phyloP scores from a whole-genome alignment of 129 eudicot species.

The Artemisia tridentata region DNA sequence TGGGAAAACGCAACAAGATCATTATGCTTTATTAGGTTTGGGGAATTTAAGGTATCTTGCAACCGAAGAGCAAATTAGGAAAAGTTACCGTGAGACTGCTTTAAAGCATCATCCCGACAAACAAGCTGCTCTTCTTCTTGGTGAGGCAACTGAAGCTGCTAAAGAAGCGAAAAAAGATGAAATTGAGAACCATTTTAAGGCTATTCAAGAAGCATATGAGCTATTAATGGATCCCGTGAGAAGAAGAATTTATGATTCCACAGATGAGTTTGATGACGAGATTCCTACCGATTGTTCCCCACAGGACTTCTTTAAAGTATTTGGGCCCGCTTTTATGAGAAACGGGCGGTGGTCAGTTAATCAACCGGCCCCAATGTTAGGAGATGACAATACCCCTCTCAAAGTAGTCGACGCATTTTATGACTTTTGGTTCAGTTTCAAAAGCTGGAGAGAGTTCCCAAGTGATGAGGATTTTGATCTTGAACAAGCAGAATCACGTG shows the following conservation, averaged over 20 bases:
- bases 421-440: conserved; percentile 80
- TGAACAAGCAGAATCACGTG: conserved; percentile 98
- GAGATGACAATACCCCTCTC: conserved; percentile 66
- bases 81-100: conserved; percentile 86
- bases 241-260: conserved; percentile 89
- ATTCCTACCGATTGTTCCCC: conserved; percentile 88
- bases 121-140: conserved; percentile 77
- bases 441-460: conserved; percentile 95
- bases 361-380: conserved; percentile 68
- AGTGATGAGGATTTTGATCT: conserved; percentile 92
- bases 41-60: conserved; percentile 88
- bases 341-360: conserved; percentile 94
- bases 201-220: conserved; percentile 94
- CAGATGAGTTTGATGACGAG: conserved; percentile 97
- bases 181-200: conserved; percentile 82
- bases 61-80: conserved; percentile 85
- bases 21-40: conserved; percentile 88
- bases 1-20: conserved; percentile 71
- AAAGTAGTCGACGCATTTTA: conserved; percentile 79
- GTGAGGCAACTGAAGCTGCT: conserved; percentile 78
- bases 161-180: conserved; percentile 84
- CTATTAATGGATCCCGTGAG: conserved; percentile 69
- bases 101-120: conserved; percentile 89
- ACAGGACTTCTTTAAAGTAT: conserved; percentile 82
- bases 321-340: conserved; percentile 90